A percentile compares a stretch with the other conserved stretches of the same genome.
phyloP scores from a whole-genome alignment of 2,329 filamentous ascomycete species.

The Cylindrodendrum hubeiense region DNA sequence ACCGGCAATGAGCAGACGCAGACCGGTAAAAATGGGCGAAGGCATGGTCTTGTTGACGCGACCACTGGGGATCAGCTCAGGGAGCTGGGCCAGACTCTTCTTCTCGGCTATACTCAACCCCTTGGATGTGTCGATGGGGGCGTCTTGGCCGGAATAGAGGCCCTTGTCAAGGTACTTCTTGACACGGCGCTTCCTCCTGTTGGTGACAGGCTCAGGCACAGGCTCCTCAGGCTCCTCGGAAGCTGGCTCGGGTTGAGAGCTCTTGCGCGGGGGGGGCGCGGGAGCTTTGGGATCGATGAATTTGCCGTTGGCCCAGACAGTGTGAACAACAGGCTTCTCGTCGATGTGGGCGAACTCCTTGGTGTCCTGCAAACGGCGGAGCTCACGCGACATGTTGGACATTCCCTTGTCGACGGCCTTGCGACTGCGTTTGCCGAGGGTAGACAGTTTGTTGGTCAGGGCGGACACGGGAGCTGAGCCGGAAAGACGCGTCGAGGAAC shows the following conservation, averaged over 20 bases:
- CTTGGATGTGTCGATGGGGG: constrained; percentile 59
- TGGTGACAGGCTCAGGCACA: constrained; percentile 54
- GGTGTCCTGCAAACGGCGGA: constrained; percentile 71
- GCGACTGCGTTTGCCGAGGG: constrained; percentile 71
- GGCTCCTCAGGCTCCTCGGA: constrained; percentile 41
- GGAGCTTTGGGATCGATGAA: constrained; percentile 62
- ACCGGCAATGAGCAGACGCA: constrained; percentile 77
- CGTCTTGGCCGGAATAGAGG: constrained; percentile 86
- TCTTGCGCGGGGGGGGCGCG: constrained; percentile 54
- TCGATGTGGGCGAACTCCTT: constrained; percentile 73
- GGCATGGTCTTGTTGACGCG: constrained; percentile 73
- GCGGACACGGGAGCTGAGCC: constrained; percentile 54
- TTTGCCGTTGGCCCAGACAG: constrained; percentile 76
- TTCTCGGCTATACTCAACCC: constrained; percentile 65
- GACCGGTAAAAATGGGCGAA: constrained; percentile 82
- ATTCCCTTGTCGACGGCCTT: constrained; percentile 64
- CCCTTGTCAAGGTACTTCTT: constrained; percentile 88
- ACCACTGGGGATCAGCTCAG: constrained; percentile 59
- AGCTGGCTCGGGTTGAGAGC: constrained; percentile 43
- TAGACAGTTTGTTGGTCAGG: constrained; percentile 61
- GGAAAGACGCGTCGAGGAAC: constrained; percentile 58
- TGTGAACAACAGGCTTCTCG: constrained; percentile 67
- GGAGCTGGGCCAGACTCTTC: constrained; percentile 62
- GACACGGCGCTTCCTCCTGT: constrained; percentile 58
- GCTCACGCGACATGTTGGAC: constrained; percentile 66